Percentiles rank a stretch among this genome's conserved stretches.
phyloP scores from a whole-genome alignment of 768 basidiomycete species.

The Kockovaella imperatae region DNA sequence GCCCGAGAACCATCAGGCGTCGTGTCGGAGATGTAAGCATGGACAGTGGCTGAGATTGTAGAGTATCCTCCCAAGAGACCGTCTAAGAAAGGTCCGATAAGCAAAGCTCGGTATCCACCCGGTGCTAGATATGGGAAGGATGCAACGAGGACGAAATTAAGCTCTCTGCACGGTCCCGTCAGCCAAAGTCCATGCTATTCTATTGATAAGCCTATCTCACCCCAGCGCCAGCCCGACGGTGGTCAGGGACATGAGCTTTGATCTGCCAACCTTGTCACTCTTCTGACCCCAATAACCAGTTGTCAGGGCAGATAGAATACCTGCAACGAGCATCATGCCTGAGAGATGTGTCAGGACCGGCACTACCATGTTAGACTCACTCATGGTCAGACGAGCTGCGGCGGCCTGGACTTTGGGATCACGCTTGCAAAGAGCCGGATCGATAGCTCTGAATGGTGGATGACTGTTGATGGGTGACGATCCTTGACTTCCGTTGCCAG shows the following conservation, averaged over 20 bases:
- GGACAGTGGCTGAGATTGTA: slow-evolving; percentile 57
- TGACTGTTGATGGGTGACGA: slow-evolving; percentile 1
- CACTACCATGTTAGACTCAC: slow-evolving; percentile 14
- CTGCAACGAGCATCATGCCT: slow-evolving; percentile 73
- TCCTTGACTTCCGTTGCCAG: background rate
- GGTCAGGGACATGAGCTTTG: slow-evolving; percentile 60
- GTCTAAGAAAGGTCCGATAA: slow-evolving; percentile 70
- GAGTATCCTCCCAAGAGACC: slow-evolving; percentile 75
- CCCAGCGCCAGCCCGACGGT: slow-evolving; percentile 64
- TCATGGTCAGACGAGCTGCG: slow-evolving; percentile 39
- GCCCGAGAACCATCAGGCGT: slow-evolving; percentile 41
- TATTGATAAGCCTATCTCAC: slow-evolving; percentile 48
- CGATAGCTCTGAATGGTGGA: slow-evolving; percentile 33
- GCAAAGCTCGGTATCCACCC: slow-evolving; percentile 58
- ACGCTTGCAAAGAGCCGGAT: slow-evolving; percentile 41
- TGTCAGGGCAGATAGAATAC: slow-evolving; percentile 67
- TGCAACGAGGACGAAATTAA: slow-evolving; percentile 71
- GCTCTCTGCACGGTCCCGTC: slow-evolving; percentile 54
- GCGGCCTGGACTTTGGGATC: slow-evolving; percentile 39
- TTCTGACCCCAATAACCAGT: slow-evolving; percentile 82
- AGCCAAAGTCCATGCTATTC: background rate
- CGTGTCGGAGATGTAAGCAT: slow-evolving; percentile 48
- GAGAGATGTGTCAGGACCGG: background rate
- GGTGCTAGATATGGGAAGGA: slow-evolving; percentile 56
- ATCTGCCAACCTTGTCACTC: slow-evolving; percentile 69